These are phyloP conservation scores for Lipomyces lipofer DNA, from an alignment of 805 yeast genomes.

Conservation along the genomic window DNA sequence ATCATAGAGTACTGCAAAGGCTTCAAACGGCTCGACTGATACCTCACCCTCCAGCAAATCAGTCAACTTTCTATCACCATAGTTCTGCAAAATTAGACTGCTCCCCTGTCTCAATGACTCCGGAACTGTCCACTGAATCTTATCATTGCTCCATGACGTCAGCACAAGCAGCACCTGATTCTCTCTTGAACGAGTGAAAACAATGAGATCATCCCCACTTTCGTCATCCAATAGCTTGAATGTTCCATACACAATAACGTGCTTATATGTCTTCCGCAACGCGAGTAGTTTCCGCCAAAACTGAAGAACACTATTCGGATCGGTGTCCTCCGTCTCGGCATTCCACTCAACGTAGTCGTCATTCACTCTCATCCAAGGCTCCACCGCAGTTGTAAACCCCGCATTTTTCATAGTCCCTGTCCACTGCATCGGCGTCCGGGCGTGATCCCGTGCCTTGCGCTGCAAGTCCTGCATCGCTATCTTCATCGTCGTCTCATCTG, in stretches of 20 bases:
- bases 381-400: constrained; percentile 45
- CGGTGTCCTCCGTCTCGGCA: constrained; percentile 47
- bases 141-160: not conserved
- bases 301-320: constrained; percentile 47
- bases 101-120: not conserved
- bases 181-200: no score
- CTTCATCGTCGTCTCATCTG: not conserved
- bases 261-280: constrained; percentile 47
- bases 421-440: constrained; percentile 59
- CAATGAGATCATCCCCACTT: no score
- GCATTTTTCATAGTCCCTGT: constrained; percentile 39
- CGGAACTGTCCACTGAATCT: not conserved
- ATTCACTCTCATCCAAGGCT: constrained; percentile 54
- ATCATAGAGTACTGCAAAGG: not conserved
- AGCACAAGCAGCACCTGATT: not conserved
- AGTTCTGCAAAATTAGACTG: not conserved
- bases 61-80: not conserved
- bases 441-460: constrained; percentile 52
- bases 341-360: constrained; percentile 52
- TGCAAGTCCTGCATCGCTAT: constrained; percentile 28
- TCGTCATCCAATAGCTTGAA: constrained; percentile 45
- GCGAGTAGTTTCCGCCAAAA: constrained; percentile 49
- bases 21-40: not conserved
- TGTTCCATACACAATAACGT: constrained; percentile 49
- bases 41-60: not conserved